Base-by-base conservation (phyloP, 2,329 filamentous ascomycete genomes). In the Fusarium illudens region DNA sequence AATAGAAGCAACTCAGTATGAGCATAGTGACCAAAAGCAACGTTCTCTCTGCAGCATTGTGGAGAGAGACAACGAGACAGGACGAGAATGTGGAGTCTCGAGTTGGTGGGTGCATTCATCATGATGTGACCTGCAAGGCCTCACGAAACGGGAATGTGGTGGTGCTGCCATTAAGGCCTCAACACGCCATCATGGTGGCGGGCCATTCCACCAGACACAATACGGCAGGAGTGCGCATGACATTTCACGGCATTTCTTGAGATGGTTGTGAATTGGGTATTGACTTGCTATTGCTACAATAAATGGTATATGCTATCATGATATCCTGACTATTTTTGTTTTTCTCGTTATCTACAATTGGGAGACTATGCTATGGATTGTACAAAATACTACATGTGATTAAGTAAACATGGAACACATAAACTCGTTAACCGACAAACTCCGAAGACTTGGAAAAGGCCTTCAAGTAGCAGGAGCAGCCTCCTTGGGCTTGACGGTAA, bases 401-500 rank as follows among this genome's bases (percentile, higher is more conserved):
- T 46, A 46, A 46, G 6, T 64, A 61, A 52, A 64, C 67, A 59
- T 73, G 42, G 51, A 73, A 66, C 60, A 72, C 71, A 61, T 73
- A 56, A 73, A 64, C 19, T 73, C 71, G 49, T 73, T 62, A 70
- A 56, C 29, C 34, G 36, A 34, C 3, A 51, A 39, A 25, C 19
- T 48, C 22, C 13, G n/a, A 44, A 25, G 13, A 44, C 17, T 11
- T 25, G 8, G 20, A 19, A 25, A 29, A 25, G 42, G 27, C 33
- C 27, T 17, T 36, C 8, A 25, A 12, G 19, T 10, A 50, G 12
- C 17, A 30, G 22, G 12, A 33, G 29, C 25, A 54, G 34, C 46
- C 29, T 62, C 65, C 54, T 72, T 71, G 9, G 74, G 56, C 25
- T 72, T 60, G 46, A 70, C 63, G 6, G 71, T 39, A 20, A 92